Percentiles rank a stretch among this genome's conserved stretches.
phyloP scores from a whole-genome alignment of 176 grass and related monocot species.

The Sorghum bicolor region DNA sequence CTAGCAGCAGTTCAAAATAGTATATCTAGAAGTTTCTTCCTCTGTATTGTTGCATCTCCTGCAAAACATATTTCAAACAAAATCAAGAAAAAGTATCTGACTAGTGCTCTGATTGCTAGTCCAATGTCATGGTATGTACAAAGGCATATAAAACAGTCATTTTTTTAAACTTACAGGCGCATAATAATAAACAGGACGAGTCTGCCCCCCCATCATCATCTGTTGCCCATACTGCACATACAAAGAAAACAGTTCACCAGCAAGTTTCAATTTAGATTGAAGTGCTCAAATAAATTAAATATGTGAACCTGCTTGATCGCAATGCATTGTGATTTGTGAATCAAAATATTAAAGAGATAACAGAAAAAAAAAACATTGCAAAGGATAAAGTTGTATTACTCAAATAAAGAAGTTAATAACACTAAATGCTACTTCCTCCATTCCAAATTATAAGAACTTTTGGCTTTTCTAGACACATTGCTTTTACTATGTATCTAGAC shows the following conservation, averaged over 20 bases:
- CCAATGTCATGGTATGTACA: neutral
- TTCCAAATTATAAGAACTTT: neutral
- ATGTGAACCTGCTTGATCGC: neutral
- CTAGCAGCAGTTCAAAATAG: conserved; percentile 25
- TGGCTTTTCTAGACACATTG: neutral
- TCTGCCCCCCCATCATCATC: conserved; percentile 61
- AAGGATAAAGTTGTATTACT: neutral
- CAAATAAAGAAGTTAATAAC: neutral
- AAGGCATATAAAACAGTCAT: neutral
- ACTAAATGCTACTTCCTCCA: neutral
- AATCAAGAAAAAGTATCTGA: neutral
- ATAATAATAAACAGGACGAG: conserved; percentile 65
- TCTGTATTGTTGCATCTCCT: conserved; percentile 59
- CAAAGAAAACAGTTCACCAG: neutral
- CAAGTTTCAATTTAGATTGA: neutral
- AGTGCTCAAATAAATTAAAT: neutral
- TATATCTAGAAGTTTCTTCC: conserved; percentile 58
- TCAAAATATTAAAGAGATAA: neutral
- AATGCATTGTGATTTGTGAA: neutral
- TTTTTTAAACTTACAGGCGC: conserved; percentile 42
- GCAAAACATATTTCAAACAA: neutral
- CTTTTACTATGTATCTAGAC: neutral
- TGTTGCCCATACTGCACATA: conserved; percentile 69
- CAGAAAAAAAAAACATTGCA: neutral
- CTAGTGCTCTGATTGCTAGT: neutral